These are phyloP conservation scores for Thozetella sp. DNA, from an alignment of 495 filamentous ascomycete species.

Conservation along the genomic window DNA sequence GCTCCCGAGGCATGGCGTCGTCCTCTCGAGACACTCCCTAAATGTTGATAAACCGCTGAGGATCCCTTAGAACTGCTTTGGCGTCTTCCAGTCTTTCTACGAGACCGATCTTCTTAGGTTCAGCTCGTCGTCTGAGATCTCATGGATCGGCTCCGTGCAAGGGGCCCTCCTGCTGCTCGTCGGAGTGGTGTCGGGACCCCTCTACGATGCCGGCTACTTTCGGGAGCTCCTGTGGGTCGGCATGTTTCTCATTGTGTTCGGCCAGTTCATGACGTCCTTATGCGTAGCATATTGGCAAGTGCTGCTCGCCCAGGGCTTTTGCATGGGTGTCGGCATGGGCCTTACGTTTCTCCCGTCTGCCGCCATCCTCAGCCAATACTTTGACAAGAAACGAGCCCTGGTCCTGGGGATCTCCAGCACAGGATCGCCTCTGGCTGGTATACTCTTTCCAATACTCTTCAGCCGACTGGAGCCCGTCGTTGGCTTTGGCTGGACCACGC, in stretches of 20 bases:
- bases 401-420: conserved; percentile 69
- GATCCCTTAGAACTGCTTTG: conserved; percentile 56
- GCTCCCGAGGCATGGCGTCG: too few species aligned
- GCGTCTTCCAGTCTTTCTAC: conserved; percentile 56
- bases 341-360: conserved; percentile 71
- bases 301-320: conserved; percentile 80
- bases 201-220: conserved; percentile 37
- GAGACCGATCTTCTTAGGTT: conserved; percentile 29
- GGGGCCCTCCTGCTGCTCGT: conserved; percentile 34
- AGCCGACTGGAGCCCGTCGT: conserved; percentile 16
- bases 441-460: conserved; percentile 34
- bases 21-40: too few species aligned
- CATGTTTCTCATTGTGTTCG: conserved; percentile 34
- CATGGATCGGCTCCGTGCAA: conserved; percentile 45
- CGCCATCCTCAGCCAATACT: conserved; percentile 74
- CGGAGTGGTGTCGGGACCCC: conserved; percentile 38
- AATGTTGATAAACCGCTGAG: too few species aligned
- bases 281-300: conserved; percentile 73
- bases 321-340: conserved; percentile 73
- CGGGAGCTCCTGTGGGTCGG: conserved; percentile 27
- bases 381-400: conserved; percentile 64
- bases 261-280: conserved; percentile 49
- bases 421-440: conserved; percentile 55
- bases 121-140: conserved; percentile 31
- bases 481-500: conserved; percentile 41